phyloP scores from a whole-genome alignment of 169 alveolate species.

The Plasmodium chabaudi region DNA sequence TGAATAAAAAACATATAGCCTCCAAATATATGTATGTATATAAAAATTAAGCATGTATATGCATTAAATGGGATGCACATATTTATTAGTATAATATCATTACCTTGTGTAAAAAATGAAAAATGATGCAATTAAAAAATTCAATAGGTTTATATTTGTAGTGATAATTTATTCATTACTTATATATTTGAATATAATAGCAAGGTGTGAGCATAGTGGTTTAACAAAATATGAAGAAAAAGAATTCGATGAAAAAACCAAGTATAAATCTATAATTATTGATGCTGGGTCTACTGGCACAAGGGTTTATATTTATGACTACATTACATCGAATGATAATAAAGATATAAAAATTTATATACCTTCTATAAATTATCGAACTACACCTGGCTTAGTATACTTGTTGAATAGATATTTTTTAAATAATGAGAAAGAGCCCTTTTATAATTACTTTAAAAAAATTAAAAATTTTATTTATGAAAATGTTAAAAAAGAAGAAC shows the following conservation, averaged over 20 bases:
- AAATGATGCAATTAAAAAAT: constrained; percentile 22
- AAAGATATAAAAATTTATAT: constrained; percentile 49
- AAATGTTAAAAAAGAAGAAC: constrained; percentile 37
- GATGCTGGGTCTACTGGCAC: constrained; percentile 80
- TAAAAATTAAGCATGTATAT: too few species aligned
- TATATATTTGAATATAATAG: constrained; percentile 7
- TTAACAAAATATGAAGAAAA: not conserved
- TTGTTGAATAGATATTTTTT: constrained; percentile 48
- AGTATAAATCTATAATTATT: constrained; percentile 49
- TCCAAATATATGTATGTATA: too few species aligned
- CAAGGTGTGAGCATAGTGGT: not conserved
- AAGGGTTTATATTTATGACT: constrained; percentile 70
- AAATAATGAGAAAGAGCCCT: constrained; percentile 22
- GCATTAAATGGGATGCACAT: too few species aligned
- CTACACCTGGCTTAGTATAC: constrained; percentile 75
- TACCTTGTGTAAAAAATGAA: constrained; percentile 27
- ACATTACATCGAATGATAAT: constrained; percentile 13
- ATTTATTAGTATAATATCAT: too few species aligned
- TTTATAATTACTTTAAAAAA: constrained; percentile 67
- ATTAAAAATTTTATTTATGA: constrained; percentile 59
- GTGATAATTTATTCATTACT: constrained; percentile 10
- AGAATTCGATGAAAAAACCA: not conserved
- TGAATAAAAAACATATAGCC: too few species aligned
- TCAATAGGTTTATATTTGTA: constrained; percentile 16
- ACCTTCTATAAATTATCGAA: constrained; percentile 61